phyloP scores from a whole-genome alignment of 1,284 basidiomycete species.

The Microstroma glucosiphilum region DNA sequence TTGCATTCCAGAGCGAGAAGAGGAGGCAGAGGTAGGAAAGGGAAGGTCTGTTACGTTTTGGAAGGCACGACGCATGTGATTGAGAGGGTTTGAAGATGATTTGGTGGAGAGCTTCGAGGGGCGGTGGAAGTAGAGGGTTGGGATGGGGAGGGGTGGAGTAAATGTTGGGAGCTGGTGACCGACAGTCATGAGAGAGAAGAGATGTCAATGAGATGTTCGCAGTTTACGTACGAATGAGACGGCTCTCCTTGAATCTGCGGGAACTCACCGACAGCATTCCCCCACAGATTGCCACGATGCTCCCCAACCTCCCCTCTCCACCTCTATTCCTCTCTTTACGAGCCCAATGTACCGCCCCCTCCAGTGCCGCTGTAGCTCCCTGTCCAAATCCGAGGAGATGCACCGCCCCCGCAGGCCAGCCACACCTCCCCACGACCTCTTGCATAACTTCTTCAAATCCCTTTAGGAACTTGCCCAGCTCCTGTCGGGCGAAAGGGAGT shows the following conservation, averaged over 20 bases:
- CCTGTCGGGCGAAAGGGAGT: too few relatives aligned
- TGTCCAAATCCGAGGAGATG: not conserved
- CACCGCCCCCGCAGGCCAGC: not conserved
- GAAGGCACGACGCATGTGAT: not conserved
- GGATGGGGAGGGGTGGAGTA: not conserved
- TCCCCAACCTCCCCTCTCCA: not conserved
- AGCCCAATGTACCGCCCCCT: not conserved
- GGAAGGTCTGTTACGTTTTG: not conserved
- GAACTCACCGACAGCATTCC: not conserved
- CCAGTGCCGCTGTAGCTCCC: not conserved
- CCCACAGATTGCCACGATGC: not conserved
- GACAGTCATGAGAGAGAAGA: too few relatives aligned
- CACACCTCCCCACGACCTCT: not conserved
- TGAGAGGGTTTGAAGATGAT: not conserved
- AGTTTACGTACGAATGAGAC: not conserved
- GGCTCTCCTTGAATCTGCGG: not conserved
- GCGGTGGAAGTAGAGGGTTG: not conserved
- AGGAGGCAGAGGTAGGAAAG: not conserved
- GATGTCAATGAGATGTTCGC: too few relatives aligned
- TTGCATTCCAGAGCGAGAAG: too few relatives aligned
- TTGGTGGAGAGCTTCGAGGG: not conserved
- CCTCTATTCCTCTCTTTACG: not conserved
- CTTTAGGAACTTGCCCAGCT: not conserved
- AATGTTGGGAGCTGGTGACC: not conserved
- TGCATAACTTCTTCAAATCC: not conserved